Evolutionary conservation across 306 rosid genomes (phyloP).

Genomic region (Cicer judaicum): DNA sequence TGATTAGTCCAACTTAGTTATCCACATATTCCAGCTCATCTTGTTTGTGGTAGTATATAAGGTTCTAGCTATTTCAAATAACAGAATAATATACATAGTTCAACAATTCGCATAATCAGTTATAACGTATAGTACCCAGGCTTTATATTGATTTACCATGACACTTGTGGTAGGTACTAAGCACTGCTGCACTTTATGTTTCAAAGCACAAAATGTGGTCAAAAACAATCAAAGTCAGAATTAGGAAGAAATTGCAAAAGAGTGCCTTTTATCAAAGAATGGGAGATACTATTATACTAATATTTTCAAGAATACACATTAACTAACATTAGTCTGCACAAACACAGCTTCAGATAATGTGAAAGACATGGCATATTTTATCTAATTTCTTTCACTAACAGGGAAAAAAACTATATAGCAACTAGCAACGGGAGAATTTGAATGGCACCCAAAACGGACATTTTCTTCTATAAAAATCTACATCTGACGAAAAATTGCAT

Average conservation of each 20-base stretch:
- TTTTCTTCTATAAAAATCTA: too few species aligned
- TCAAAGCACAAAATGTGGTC: neutral
- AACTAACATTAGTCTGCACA: too few species aligned
- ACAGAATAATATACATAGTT: slow-evolving; percentile 4
- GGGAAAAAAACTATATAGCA: too few species aligned
- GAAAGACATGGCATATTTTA: too few species aligned
- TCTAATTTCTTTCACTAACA: too few species aligned
- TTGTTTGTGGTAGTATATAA: slow-evolving; percentile 7
- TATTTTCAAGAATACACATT: too few species aligned
- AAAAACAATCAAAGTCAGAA: neutral
- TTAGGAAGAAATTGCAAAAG: slow-evolving; percentile 5
- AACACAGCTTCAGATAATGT: too few species aligned
- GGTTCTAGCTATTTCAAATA: neutral
- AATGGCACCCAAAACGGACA: too few species aligned
- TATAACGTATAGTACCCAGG: neutral
- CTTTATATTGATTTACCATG: neutral
- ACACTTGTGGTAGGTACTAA: slow-evolving; percentile 1
- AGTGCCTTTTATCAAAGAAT: neutral
- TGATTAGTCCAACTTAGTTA: neutral
- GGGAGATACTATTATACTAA: too few species aligned
- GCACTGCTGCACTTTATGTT: neutral
- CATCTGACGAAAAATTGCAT: neutral
- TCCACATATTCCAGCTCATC: slow-evolving; percentile 5
- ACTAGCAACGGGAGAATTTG: too few species aligned
- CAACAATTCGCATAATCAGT: neutral